These are phyloP conservation scores for Amniculicola lignicola DNA, from an alignment of 495 filamentous ascomycete genomes.

Conservation along the genomic window DNA sequence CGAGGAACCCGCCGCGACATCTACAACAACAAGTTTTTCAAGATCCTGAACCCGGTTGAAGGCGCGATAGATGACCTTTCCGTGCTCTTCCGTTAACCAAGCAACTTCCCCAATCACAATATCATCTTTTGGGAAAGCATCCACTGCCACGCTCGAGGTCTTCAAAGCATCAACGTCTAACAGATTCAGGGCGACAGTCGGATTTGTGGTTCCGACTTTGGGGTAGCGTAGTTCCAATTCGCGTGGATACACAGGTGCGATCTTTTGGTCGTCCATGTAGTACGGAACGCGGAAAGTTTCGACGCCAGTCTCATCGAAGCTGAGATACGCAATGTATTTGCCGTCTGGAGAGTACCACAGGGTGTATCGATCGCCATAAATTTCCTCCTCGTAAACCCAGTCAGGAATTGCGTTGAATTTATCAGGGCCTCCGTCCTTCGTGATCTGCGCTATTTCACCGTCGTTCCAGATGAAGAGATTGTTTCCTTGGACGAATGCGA, in stretches of 20 bases:
- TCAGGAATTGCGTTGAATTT: slow-evolving; percentile 59
- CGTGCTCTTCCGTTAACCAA: slow-evolving; percentile 54
- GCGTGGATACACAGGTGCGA: slow-evolving; percentile 51
- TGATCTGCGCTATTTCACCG: slow-evolving; percentile 50
- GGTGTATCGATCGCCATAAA: slow-evolving; percentile 49
- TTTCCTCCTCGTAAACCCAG: slow-evolving; percentile 64
- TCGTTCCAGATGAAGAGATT: slow-evolving; percentile 54
- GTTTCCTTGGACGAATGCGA: slow-evolving; percentile 58
- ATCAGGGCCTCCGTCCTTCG: slow-evolving; percentile 52
- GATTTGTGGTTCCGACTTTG: slow-evolving; percentile 57
- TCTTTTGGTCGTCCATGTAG: slow-evolving; percentile 50
- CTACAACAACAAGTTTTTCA: slow-evolving; percentile 53
- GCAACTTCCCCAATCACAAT: slow-evolving; percentile 56
- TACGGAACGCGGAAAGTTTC: slow-evolving; percentile 57
- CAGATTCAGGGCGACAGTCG: slow-evolving; percentile 52
- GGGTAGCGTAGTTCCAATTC: slow-evolving; percentile 55
- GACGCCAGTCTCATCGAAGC: slow-evolving; percentile 58
- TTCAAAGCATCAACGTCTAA: slow-evolving; percentile 42
- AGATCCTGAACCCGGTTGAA: slow-evolving; percentile 58
- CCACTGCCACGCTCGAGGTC: slow-evolving; percentile 39
- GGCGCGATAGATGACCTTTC: slow-evolving; percentile 52
- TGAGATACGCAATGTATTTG: slow-evolving; percentile 54
- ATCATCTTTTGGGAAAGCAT: slow-evolving; percentile 49
- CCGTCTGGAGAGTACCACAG: slow-evolving; percentile 61
- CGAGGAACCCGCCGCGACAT: slow-evolving; percentile 37